Percentiles rank a stretch among this genome's conserved stretches.
phyloP scores from a whole-genome alignment of 1,284 basidiomycete species.

The Ganoderma meredithae region DNA sequence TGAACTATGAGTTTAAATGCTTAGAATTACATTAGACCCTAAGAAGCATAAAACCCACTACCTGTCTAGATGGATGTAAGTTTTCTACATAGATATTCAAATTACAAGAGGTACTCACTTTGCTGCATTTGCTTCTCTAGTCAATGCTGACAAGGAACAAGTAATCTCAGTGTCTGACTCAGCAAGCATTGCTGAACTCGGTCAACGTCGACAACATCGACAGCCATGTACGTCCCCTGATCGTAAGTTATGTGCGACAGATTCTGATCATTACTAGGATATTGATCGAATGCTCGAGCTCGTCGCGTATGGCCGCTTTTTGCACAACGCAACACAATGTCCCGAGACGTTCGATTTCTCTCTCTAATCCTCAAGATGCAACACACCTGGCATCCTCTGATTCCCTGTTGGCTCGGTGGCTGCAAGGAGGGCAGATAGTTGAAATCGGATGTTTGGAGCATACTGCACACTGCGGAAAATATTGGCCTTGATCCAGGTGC shows the following conservation, averaged over 20 bases:
- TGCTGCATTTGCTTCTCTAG: not conserved
- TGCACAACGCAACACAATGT: slow-evolving; percentile 12
- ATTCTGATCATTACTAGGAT: slow-evolving; percentile 11
- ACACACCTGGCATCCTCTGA: not conserved
- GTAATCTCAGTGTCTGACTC: not conserved
- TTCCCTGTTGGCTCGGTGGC: not conserved
- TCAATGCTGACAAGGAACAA: not conserved
- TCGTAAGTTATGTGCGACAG: not conserved
- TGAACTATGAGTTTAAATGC: not conserved
- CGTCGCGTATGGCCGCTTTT: slow-evolving; percentile 26
- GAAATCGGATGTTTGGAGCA: not conserved
- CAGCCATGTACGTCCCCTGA: slow-evolving; percentile 13
- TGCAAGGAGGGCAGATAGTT: not conserved
- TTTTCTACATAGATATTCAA: not conserved
- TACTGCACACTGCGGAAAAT: not conserved
- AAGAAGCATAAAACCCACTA: not conserved
- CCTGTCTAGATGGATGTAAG: not conserved
- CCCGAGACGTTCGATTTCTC: slow-evolving; percentile 33
- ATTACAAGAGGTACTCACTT: not conserved
- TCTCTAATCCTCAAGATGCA: not conserved
- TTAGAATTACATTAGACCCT: not conserved
- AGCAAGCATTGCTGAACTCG: slow-evolving; percentile 11
- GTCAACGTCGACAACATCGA: not conserved
- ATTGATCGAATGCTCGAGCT: slow-evolving; percentile 19
- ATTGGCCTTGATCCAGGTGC: not conserved